A percentile compares a stretch with the other conserved stretches of the same genome.
phyloP scores from a whole-genome alignment of 2,329 filamentous ascomycete genomes.

The Trichoderma atroviride region DNA sequence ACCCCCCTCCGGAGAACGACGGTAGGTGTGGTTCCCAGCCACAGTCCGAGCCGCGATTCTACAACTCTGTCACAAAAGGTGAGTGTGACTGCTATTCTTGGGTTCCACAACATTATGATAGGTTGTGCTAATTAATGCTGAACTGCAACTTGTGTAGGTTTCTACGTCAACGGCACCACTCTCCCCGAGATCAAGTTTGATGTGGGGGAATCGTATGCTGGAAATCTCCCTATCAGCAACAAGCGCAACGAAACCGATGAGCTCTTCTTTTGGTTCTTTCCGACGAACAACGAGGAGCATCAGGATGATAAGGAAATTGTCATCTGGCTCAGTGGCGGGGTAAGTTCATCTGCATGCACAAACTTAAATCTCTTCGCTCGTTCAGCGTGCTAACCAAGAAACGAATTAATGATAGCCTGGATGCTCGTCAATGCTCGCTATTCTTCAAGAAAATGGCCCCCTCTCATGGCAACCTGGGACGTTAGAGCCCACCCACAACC shows the following conservation, averaged over 20 bases:
- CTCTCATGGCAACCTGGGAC: constrained; percentile 74
- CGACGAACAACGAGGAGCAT: constrained; percentile 50
- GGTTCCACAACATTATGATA: neutral
- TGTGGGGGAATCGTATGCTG: constrained; percentile 67
- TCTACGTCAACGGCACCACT: constrained; percentile 63
- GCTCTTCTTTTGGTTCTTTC: constrained; percentile 70
- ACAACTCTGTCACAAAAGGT: constrained; percentile 11
- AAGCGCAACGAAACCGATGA: constrained; percentile 49
- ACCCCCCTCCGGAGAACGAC: neutral
- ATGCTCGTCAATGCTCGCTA: constrained; percentile 64
- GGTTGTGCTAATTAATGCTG: neutral
- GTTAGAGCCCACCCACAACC: constrained; percentile 63
- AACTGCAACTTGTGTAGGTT: constrained; percentile 47
- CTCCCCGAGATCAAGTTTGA: constrained; percentile 73
- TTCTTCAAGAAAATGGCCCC: constrained; percentile 77
- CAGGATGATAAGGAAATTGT: constrained; percentile 59
- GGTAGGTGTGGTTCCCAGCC: neutral
- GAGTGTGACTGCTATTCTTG: neutral
- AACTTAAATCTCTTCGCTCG: neutral
- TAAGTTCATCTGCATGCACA: constrained; percentile 33
- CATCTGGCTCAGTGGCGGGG: constrained; percentile 63
- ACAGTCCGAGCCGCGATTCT: neutral
- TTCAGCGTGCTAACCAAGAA: neutral
- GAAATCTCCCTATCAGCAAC: constrained; percentile 56
- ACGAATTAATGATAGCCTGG: constrained; percentile 43